Evolutionary conservation across 129 eudicot species (phyloP).

Genomic region (Escallonia herrerae): DNA sequence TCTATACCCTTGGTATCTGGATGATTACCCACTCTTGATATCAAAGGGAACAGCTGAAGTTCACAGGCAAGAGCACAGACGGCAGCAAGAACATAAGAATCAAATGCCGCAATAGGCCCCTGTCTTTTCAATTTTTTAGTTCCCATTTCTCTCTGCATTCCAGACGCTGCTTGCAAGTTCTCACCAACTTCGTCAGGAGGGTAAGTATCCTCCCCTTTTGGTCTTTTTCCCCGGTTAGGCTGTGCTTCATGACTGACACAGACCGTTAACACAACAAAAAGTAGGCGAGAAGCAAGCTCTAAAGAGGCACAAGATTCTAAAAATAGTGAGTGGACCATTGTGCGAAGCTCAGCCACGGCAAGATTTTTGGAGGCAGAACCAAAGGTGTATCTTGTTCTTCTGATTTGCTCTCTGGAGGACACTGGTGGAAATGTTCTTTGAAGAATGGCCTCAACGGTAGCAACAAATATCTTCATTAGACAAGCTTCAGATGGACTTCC

Average conservation of each 20-base stretch:
- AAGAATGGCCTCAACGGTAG: slow-evolving; percentile 90
- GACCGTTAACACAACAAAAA: slow-evolving; percentile 86
- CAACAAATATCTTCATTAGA: slow-evolving; percentile 95
- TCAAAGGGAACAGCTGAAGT: slow-evolving; percentile 73
- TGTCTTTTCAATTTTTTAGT: slow-evolving; percentile 48
- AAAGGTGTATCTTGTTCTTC: slow-evolving; percentile 45
- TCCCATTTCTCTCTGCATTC: slow-evolving; percentile 27
- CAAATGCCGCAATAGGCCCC: slow-evolving; percentile 85
- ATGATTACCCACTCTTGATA: slow-evolving; percentile 42
- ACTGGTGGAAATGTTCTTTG: slow-evolving; percentile 87
- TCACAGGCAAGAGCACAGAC: slow-evolving; percentile 90
- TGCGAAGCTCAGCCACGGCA: slow-evolving; percentile 98
- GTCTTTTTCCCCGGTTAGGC: slow-evolving; percentile 55
- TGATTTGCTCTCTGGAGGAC: slow-evolving; percentile 51
- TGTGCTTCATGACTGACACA: slow-evolving; percentile 96
- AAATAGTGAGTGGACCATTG: slow-evolving; percentile 93
- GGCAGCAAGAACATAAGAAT: slow-evolving; percentile 86
- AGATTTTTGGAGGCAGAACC: slow-evolving; percentile 87
- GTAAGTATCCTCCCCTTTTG: slow-evolving; percentile 42
- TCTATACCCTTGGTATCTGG: slow-evolving; percentile 13
- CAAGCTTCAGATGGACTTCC: slow-evolving; percentile 97
- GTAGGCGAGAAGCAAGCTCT: slow-evolving; percentile 93
- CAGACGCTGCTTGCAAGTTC: slow-evolving; percentile 18
- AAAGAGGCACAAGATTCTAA: slow-evolving; percentile 71
- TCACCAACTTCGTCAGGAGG: slow-evolving; percentile 25